Base-by-base conservation (phyloP, 805 yeast species). In the Jamesozyma gamospora region DNA sequence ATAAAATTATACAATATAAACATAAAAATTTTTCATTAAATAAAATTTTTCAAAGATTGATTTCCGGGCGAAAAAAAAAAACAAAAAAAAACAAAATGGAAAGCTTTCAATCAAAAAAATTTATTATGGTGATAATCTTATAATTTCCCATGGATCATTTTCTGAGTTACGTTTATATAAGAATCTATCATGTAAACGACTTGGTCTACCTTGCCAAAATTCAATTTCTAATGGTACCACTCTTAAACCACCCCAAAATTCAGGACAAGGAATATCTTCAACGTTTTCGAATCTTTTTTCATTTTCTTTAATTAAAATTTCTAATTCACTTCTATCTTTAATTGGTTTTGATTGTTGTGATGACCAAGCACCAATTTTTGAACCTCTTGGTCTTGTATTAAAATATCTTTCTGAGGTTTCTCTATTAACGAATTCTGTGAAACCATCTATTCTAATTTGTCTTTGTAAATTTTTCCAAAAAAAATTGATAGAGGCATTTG, bases 341-440 rank as follows among this genome's bases (percentile, higher is more conserved):
- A 88, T 68, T 3, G 67, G 70, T 39, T 72, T 69, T 27, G 88
- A 76, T 67, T 92, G 98, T 4, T 94, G 94, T 24, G 94, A 80
- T 0, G 96, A 82, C 95, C 96, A 88, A 0, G 98, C 98, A 25
- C 98, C 97, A 45, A 92, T 77, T 56, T 82, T 79, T 25, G 95
- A 82, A 6, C 94, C 96, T 42, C 95, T 70, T 29, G 98, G 98
- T 56, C 98, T 73, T 0, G 95, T 81, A 37, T 74, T 71, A 63
- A 76, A 92, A 63, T 92, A 92, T 36, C 79, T 69, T 50, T 80
- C 77, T 5, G 85, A 74, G 25, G 82, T 84, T 51, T 82, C 88
- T 42, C 78, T 68, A 21, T 76, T 67, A 32, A 88, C 82, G 45
- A 70, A 73, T 60, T 83, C 94, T 49, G 84, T 77, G 9, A 65